Conservation (phyloP, 2,329 filamentous ascomycete genomes). For the Aspergillus viridinutans region DNA sequence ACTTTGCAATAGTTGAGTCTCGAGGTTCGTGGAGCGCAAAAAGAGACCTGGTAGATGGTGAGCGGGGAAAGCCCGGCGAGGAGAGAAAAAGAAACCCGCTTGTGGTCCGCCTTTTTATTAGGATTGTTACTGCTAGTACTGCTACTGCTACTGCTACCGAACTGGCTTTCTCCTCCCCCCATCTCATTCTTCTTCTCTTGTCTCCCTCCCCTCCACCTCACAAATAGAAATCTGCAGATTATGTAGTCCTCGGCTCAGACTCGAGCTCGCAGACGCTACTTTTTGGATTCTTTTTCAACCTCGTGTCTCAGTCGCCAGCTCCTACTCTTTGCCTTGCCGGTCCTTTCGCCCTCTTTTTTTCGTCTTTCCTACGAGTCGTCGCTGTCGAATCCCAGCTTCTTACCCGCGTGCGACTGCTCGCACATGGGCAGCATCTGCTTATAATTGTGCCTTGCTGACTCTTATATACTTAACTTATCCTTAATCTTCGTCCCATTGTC, state of each 20-base stretch:
- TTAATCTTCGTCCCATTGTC: conserved; percentile 3
- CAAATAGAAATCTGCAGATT: conserved; percentile 33
- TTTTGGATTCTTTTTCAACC: conserved; percentile 11
- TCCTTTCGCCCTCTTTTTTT: conserved; percentile 12
- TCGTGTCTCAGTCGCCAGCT: not conserved
- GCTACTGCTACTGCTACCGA: conserved; percentile 27
- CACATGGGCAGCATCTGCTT: conserved; percentile 15
- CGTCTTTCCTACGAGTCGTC: conserved; percentile 16
- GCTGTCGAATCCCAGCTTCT: conserved; percentile 15
- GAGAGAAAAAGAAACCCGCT: not conserved
- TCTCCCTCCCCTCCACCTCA: conserved; percentile 29
- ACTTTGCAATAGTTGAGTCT: not conserved
- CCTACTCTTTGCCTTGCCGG: conserved; percentile 10
- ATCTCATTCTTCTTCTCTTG: conserved; percentile 30
- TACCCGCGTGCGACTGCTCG: conserved; percentile 23
- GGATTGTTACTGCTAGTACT: conserved; percentile 8
- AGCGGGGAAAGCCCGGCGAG: not conserved
- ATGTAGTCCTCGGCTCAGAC: conserved; percentile 37
- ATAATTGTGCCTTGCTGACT: conserved; percentile 1
- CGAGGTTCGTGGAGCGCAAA: not conserved
- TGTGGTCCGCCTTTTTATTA: not conserved
- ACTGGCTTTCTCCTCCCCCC: conserved; percentile 28
- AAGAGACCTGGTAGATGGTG: not conserved
- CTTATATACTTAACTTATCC: conserved; percentile 5
- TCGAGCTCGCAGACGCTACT: conserved; percentile 28